Conservation (phyloP, 257 asterid species). For the Nicotiana undulata region DNA sequence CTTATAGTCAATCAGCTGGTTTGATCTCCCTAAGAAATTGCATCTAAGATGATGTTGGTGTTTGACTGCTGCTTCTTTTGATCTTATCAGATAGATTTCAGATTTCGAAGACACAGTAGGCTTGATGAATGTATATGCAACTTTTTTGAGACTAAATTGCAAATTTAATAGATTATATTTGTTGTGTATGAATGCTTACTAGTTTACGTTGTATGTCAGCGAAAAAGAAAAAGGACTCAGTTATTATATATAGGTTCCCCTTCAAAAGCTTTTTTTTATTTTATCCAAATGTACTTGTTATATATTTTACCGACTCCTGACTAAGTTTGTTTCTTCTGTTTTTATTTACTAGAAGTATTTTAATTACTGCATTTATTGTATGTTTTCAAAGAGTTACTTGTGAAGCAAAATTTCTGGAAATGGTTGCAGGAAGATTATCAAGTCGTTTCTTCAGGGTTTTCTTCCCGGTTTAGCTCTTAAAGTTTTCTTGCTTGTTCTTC, state of each 20-base stretch:
- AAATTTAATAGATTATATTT: neutral
- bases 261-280: neutral
- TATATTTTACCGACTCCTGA: neutral
- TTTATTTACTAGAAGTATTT: neutral
- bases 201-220: neutral
- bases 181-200: neutral
- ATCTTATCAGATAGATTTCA: neutral
- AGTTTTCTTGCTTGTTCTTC: conserved; percentile 62
- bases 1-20: neutral
- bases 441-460: conserved; percentile 94
- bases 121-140: neutral
- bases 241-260: neutral
- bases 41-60: neutral
- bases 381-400: neutral
- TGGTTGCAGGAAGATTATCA: conserved; percentile 67
- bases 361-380: neutral
- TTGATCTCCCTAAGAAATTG: neutral
- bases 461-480: conserved; percentile 91
- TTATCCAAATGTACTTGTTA: neutral
- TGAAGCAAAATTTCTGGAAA: neutral
- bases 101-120: neutral
- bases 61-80: neutral
- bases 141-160: neutral
- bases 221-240: neutral
- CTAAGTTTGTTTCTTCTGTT: neutral